A percentile compares a stretch with the other conserved stretches of the same genome.
These are phyloP conservation scores for Verticillium zaregamsianum DNA, from an alignment of 2,329 filamentous ascomycete species.

Conservation along the genomic window DNA sequence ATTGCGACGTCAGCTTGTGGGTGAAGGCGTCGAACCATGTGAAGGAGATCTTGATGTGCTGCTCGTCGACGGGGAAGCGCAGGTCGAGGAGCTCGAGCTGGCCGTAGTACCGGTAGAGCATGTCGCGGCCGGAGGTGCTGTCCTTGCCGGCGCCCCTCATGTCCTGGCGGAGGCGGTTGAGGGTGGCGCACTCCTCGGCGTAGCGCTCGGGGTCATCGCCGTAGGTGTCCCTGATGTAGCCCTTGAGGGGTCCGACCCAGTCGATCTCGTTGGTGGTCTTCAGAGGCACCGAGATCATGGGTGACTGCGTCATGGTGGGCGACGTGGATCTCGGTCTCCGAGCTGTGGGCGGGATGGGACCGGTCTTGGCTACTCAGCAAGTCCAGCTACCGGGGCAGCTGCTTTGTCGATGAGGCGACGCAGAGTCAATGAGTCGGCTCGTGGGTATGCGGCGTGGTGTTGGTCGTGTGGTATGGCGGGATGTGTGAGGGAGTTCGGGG, in stretches of 20 bases:
- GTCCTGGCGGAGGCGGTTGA: constrained; percentile 94
- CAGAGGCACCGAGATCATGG: constrained; percentile 92
- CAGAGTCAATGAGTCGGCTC: background rate
- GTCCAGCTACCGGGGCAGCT: background rate
- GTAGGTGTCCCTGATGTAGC: constrained; percentile 89
- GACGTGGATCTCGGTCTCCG: constrained; percentile 4
- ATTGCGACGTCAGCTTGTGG: constrained; percentile 94
- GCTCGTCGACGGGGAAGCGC: constrained; percentile 94
- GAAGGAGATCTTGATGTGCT: constrained; percentile 98
- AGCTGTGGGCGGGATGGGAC: background rate
- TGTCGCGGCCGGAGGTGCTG: constrained; percentile 85
- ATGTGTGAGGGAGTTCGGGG: background rate
- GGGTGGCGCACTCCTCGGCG: constrained; percentile 86
- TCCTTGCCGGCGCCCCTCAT: constrained; percentile 98
- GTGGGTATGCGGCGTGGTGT: background rate
- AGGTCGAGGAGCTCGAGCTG: constrained; percentile 93
- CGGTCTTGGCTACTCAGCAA: background rate
- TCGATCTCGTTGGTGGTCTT: constrained; percentile 97
- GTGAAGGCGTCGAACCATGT: constrained; percentile 99
- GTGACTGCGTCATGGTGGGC: constrained; percentile 69
- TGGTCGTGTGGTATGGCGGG: background rate
- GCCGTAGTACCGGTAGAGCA: constrained; percentile 96
- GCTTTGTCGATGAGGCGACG: background rate
- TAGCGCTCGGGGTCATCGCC: constrained; percentile 97
- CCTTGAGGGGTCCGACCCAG: constrained; percentile 89